Percentiles rank a stretch among this genome's conserved stretches.
Conservation (phyloP, 345 rosid species). For the Eucalyptus tenuipes region DNA sequence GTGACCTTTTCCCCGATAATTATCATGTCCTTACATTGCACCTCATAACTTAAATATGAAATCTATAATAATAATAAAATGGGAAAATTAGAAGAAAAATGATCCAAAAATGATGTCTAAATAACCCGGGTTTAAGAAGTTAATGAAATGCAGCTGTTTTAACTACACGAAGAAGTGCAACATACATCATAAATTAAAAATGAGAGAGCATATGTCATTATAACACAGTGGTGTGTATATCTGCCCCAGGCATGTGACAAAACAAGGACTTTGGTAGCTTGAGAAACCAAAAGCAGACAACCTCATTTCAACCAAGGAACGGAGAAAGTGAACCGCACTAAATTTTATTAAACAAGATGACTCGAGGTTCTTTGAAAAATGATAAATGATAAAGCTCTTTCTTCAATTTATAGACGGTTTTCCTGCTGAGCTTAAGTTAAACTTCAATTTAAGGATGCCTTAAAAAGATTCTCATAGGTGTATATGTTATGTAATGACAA, state of each 20-base stretch:
- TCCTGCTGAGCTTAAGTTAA: background rate
- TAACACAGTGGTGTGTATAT: background rate
- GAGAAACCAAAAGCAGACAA: background rate
- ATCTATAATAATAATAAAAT: background rate
- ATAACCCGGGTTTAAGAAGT: background rate
- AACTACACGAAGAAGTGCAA: background rate
- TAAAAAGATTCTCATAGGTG: background rate
- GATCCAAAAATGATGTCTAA: background rate
- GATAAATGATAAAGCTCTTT: background rate
- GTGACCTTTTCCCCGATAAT: background rate
- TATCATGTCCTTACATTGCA: background rate
- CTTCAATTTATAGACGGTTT: background rate
- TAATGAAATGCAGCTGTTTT: background rate
- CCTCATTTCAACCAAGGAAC: background rate
- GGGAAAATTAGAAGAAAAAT: background rate
- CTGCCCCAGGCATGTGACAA: background rate
- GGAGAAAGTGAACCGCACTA: background rate
- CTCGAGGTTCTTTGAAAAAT: background rate
- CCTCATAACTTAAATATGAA: background rate
- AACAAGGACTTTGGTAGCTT: background rate
- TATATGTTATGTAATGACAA: background rate
- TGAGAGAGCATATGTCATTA: background rate
- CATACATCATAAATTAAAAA: background rate
- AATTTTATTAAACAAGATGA: background rate
- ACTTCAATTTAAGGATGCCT: background rate